phyloP scores from a whole-genome alignment of 2,329 filamentous ascomycete genomes.

The Colletotrichum melonis region DNA sequence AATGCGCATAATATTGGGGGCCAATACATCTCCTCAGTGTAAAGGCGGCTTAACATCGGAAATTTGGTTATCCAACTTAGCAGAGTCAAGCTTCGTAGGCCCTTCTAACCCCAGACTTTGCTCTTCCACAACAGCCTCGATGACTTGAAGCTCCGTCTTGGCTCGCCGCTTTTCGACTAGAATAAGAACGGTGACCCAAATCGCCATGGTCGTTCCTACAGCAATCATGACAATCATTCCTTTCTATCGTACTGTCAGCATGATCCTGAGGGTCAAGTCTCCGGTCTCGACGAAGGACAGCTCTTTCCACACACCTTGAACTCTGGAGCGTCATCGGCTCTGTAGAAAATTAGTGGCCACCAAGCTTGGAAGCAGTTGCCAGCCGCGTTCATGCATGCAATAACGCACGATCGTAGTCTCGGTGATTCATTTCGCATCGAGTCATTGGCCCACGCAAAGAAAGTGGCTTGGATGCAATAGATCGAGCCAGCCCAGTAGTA shows the following conservation, averaged over 20 bases:
- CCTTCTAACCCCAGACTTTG: not conserved
- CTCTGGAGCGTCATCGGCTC: conserved; percentile 1
- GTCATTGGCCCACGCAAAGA: conserved; percentile 22
- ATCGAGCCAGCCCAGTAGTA: conserved; percentile 11
- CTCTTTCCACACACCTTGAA: not conserved
- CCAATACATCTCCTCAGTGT: not conserved
- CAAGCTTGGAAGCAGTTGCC: conserved; percentile 17
- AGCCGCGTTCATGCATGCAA: conserved; percentile 23
- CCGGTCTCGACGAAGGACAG: too few relatives aligned
- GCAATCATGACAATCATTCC: conserved; percentile 15
- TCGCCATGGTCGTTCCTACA: not conserved
- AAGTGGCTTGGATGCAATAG: conserved; percentile 14
- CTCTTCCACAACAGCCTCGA: not conserved
- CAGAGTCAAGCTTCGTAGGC: not conserved
- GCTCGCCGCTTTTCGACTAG: not conserved
- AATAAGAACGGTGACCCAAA: not conserved
- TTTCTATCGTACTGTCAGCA: not conserved
- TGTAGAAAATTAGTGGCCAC: conserved; percentile 16
- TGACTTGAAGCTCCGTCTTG: not conserved
- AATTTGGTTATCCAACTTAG: not conserved
- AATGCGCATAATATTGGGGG: too few relatives aligned
- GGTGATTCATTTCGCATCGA: conserved; percentile 4
- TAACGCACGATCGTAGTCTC: conserved; percentile 3
- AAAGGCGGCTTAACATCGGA: not conserved
- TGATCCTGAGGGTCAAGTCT: not conserved